Base-by-base conservation (phyloP, 2,329 filamentous ascomycete genomes). In the Fusarium sacchari region DNA sequence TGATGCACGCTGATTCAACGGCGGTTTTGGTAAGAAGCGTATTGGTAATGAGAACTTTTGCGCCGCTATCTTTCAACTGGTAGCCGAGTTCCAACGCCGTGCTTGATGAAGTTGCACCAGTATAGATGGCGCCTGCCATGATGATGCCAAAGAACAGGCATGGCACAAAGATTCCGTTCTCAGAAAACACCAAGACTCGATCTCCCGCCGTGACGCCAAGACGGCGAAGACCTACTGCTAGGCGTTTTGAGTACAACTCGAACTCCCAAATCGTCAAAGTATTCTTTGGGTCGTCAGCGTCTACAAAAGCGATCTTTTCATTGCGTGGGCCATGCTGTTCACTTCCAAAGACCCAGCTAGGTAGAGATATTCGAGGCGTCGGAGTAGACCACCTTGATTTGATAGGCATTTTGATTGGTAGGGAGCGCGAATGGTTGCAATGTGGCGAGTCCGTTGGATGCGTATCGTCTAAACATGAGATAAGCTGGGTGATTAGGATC, bases 321-420 rank as follows among this genome's bases (percentile, higher is more conserved):
- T 24, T n/a, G 17, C 11, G 28, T 12, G 6, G 24, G 15, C 6
- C 14, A 11, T 39, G 17, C 22, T 42, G 18, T 22, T 32, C 1
- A 4, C 1, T 32, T 18, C 15, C 39, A 44, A 57, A 57, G 22
- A 44, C 39, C 39, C 53, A 57, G 9, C 12, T 34, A 6, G 39
- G 53, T 5, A 57, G 24, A 44, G 28, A 44, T 1, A 26, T 26
- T 14, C 11, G 30, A 26, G 53, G 53, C 17, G 28, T 44, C 14
- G 39, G 53, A 26, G 53, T 57, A 17, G 28, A 17, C 39, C 39
- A 57, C 20, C 53, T 57, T 17, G 53, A 57, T 57, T 57, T 2
- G 6, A 57, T 57, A 12, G 53, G 39, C 53, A 57, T 57, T 4
- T 22, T 15, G 53, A 28, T 6, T n/a, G 8, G 13, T 8, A 9